phyloP scores from a whole-genome alignment of 257 asterid species.

The Fraxinus excelsior region DNA sequence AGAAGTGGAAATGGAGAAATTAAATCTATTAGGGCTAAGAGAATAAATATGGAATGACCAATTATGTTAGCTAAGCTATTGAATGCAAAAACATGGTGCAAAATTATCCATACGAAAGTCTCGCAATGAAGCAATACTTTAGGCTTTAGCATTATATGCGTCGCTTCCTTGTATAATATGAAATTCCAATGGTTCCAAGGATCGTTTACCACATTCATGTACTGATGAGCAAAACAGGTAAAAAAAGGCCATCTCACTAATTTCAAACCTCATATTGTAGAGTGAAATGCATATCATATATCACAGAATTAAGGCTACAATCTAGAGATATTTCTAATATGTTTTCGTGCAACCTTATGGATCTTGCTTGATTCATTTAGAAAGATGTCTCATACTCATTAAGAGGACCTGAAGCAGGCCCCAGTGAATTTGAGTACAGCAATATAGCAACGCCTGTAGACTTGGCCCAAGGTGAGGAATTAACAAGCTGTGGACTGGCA shows the following conservation, averaged over 20 bases:
- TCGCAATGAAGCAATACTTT: conserved; percentile 12
- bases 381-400: conserved; percentile 70
- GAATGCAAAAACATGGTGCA: not conserved
- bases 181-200: conserved; percentile 11
- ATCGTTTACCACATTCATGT: not conserved
- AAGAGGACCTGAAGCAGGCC: conserved; percentile 90
- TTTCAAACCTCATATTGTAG: conserved; percentile 7
- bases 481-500: conserved; percentile 79
- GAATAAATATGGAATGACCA: not conserved
- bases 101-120: conserved; percentile 6
- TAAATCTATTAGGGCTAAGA: too few relatives aligned
- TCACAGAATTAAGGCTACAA: conserved; percentile 11
- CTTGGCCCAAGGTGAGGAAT: conserved; percentile 53
- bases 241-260: not conserved
- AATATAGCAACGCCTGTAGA: conserved; percentile 71
- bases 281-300: conserved; percentile 17
- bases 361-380: conserved; percentile 95
- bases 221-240: not conserved
- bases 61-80: not conserved
- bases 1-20: too few relatives aligned
- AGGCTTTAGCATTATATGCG: not conserved
- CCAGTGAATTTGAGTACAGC: conserved; percentile 49
- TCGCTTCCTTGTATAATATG: not conserved
- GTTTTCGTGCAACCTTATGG: conserved; percentile 67
- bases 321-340: conserved; percentile 26